phyloP scores from a whole-genome alignment of 306 rosid genomes.

The Vigna angularis region DNA sequence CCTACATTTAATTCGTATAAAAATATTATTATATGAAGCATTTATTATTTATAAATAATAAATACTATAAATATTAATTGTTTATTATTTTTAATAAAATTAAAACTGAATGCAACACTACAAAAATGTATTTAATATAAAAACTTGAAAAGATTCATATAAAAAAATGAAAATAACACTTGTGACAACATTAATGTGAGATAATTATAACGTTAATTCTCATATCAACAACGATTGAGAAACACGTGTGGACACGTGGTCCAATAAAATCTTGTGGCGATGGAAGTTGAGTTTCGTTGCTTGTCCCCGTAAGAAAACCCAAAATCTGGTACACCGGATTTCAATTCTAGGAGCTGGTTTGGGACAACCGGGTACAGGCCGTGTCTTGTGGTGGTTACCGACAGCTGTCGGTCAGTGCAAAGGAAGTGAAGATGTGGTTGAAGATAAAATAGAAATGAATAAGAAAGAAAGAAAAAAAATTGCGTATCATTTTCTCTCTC shows the following conservation, averaged over 20 bases:
- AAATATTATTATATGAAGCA: no score
- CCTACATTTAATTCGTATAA: no score
- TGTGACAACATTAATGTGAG: not conserved
- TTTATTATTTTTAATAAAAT: no score
- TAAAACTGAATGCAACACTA: no score
- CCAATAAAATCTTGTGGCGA: constrained; percentile 40
- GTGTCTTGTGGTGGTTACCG: constrained; percentile 46
- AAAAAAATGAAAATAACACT: not conserved
- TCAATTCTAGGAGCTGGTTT: constrained; percentile 56
- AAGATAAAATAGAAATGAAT: not conserved
- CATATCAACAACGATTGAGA: not conserved
- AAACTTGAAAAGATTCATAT: no score
- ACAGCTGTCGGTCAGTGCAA: constrained; percentile 46
- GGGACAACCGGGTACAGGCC: constrained; percentile 48
- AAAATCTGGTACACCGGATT: constrained; percentile 45
- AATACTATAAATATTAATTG: no score
- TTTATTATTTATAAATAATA: no score
- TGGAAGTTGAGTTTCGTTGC: constrained; percentile 17
- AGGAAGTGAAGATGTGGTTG: constrained; percentile 21
- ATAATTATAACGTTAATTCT: not conserved
- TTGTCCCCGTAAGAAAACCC: constrained; percentile 36
- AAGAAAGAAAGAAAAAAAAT: not conserved
- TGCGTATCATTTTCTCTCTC: constrained; percentile 16
- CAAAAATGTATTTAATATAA: no score
- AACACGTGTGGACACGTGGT: constrained; percentile 45